Percentiles rank a stretch among this genome's conserved stretches.
phyloP scores from a whole-genome alignment of 2,329 filamentous ascomycete genomes.

The Diaporthe eres region DNA sequence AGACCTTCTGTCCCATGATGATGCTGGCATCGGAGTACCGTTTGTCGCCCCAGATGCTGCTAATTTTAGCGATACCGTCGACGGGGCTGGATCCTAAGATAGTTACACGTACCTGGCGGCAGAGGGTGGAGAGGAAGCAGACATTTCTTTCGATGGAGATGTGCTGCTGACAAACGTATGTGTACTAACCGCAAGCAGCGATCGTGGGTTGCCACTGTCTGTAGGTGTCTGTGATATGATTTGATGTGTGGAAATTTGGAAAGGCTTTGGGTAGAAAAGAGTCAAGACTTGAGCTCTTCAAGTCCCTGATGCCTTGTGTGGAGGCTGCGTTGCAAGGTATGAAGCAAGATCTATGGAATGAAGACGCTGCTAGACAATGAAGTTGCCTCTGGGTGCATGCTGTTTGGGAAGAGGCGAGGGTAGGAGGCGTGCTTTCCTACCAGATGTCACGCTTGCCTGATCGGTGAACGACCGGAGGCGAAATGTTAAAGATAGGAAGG shows the following conservation, averaged over 20 bases:
- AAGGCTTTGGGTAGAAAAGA: background rate
- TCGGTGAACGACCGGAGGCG: background rate
- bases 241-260: background rate
- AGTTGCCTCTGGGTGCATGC: too few relatives aligned
- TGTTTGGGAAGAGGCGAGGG: background rate
- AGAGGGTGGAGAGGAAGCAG: background rate
- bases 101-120: background rate
- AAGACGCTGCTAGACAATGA: background rate
- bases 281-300: too few relatives aligned
- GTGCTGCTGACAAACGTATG: background rate
- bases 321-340: too few relatives aligned
- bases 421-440: background rate
- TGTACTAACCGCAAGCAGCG: background rate
- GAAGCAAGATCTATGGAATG: too few relatives aligned
- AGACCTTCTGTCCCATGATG: constrained; percentile 22
- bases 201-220: background rate
- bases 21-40: constrained; percentile 21
- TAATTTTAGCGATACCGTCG: background rate
- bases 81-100: accelerated
- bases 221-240: background rate
- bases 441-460: too few relatives aligned
- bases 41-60: background rate
- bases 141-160: background rate
- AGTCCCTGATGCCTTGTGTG: background rate
- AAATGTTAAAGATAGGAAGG: background rate